Conservation (phyloP, 2,329 filamentous ascomycete genomes). For the Paecilomyces niveus region DNA sequence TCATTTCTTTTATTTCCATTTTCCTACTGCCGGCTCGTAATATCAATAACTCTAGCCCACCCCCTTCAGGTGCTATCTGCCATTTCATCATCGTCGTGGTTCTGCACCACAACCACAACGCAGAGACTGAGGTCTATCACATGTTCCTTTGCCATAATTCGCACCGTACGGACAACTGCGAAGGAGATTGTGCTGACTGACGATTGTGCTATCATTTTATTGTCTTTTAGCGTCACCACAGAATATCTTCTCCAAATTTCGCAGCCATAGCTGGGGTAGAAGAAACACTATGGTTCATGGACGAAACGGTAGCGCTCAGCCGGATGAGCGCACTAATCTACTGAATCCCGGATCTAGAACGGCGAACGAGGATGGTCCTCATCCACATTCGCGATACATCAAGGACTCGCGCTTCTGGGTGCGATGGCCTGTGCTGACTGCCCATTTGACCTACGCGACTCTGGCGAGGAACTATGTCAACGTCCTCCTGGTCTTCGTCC, state of each 20-base stretch:
- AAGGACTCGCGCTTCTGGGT: conserved; percentile 32
- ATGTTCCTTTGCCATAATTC: background rate
- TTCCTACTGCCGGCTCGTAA: background rate
- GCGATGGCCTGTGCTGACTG: conserved; percentile 31
- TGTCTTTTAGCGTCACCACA: conserved; percentile 14
- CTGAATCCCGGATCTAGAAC: conserved; percentile 11
- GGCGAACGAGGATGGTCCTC: no score
- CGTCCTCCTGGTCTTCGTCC: conserved; percentile 57
- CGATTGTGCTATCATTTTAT: conserved; percentile 1
- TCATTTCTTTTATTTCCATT: background rate
- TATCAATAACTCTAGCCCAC: background rate
- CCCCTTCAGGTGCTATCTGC: background rate
- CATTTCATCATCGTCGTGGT: background rate
- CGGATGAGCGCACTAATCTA: conserved; percentile 29
- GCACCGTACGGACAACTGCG: background rate
- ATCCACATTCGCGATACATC: conserved; percentile 15
- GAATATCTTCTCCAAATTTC: conserved; percentile 20
- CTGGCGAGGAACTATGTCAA: conserved; percentile 50
- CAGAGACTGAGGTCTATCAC: background rate
- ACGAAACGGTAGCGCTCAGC: conserved; percentile 12
- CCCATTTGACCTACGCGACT: conserved; percentile 36
- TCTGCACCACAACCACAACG: background rate
- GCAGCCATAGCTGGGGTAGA: conserved; percentile 22
- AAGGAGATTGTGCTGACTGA: conserved; percentile 1
- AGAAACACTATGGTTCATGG: conserved; percentile 20